These are phyloP conservation scores for Coemansia sp. DNA, from an alignment of 192 early-diverging fungal species.

Conservation along the genomic window DNA sequence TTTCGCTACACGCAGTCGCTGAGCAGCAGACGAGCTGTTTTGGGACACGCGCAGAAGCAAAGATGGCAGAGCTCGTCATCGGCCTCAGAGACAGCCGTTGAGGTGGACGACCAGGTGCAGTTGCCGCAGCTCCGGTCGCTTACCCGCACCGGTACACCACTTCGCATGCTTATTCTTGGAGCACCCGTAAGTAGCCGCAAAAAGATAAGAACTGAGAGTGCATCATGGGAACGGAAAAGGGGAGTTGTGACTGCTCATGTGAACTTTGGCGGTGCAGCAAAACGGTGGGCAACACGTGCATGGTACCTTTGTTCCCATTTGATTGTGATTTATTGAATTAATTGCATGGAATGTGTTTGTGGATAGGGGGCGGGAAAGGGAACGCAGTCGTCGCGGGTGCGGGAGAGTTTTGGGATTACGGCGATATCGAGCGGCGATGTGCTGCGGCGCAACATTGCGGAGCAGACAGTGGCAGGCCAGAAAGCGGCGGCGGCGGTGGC, in stretches of 20 bases:
- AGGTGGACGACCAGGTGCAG: neutral
- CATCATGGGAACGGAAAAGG: neutral
- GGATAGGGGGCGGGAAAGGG: conserved; percentile 79
- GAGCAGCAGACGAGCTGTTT: neutral
- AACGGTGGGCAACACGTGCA: neutral
- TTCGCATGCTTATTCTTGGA: conserved; percentile 68
- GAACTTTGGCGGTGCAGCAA: neutral
- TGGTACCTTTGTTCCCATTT: conserved; percentile 1
- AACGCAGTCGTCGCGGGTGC: conserved; percentile 80
- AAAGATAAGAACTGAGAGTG: neutral
- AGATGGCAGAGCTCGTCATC: conserved; percentile 10
- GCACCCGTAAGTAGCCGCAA: conserved; percentile 62
- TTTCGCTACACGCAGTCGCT: conserved; percentile 1
- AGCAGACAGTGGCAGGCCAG: conserved; percentile 61
- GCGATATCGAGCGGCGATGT: conserved; percentile 86
- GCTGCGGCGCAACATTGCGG: conserved; percentile 76
- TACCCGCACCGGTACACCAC: conserved; percentile 46
- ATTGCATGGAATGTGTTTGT: conserved; percentile 6
- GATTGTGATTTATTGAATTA: neutral
- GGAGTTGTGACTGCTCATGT: neutral
- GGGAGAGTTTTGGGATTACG: conserved; percentile 62
- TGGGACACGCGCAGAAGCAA: neutral
- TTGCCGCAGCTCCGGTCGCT: conserved; percentile 12
- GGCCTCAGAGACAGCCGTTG: neutral
- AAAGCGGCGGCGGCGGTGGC: conserved; percentile 53